A percentile compares a stretch with the other conserved stretches of the same genome.
These are phyloP conservation scores for Penstemon barbatus DNA, from an alignment of 257 asterid genomes.

Conservation along the genomic window DNA sequence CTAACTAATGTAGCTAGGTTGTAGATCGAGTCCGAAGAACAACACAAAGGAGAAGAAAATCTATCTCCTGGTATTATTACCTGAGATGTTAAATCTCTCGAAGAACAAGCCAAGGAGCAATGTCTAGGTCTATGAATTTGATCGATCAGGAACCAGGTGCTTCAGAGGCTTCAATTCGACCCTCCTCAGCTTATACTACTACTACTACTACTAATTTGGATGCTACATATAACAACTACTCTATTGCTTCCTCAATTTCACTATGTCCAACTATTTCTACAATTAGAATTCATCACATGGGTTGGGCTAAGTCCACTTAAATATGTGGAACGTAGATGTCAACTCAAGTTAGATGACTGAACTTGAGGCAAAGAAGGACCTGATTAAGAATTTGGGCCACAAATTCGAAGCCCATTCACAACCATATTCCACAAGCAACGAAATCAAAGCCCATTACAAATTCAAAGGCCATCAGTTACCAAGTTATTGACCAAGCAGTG, in stretches of 20 bases:
- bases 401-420: slow-evolving; percentile 39
- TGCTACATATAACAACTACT: slow-evolving; percentile 63
- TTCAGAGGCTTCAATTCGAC: slow-evolving; percentile 78
- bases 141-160: slow-evolving; percentile 73
- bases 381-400: slow-evolving; percentile 90
- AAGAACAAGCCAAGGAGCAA: slow-evolving; percentile 89
- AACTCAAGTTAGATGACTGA: slow-evolving; percentile 75
- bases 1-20: slow-evolving; percentile 47
- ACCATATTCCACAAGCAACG: too few relatives aligned
- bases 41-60: slow-evolving; percentile 89
- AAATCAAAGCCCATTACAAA: slow-evolving; percentile 59
- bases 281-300: too few relatives aligned
- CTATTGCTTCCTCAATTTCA: slow-evolving; percentile 90
- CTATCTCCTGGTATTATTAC: slow-evolving; percentile 60
- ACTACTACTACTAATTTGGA: slow-evolving; percentile 71
- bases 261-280: slow-evolving; percentile 80
- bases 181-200: slow-evolving; percentile 83
- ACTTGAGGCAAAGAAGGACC: slow-evolving; percentile 81
- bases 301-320: too few relatives aligned
- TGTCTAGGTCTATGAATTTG: slow-evolving; percentile 87
- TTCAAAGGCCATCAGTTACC: too few relatives aligned
- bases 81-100: slow-evolving; percentile 71
- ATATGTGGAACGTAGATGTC: slow-evolving; percentile 85
- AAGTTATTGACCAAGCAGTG: too few relatives aligned
- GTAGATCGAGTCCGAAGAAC: slow-evolving; percentile 91